Conservation (phyloP, 371 early-diverging fungal species). For the Fennellomyces sp. region DNA sequence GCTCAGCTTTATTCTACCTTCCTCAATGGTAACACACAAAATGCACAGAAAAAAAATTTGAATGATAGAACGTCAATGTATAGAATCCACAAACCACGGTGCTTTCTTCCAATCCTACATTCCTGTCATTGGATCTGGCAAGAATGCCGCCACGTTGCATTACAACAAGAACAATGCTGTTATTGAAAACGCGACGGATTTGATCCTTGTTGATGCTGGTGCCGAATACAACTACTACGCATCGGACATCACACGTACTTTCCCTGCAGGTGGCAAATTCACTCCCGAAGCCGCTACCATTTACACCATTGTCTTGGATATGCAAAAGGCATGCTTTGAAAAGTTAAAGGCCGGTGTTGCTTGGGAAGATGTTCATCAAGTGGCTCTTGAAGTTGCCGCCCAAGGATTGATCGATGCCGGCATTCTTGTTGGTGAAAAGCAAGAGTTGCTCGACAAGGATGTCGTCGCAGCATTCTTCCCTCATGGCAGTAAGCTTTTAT, state of each 20-base stretch:
- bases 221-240: slow-evolving; percentile 84
- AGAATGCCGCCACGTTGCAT: slow-evolving; percentile 83
- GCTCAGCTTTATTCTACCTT: slow-evolving; percentile 77
- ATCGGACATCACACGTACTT: slow-evolving; percentile 89
- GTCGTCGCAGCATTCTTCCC: slow-evolving; percentile 91
- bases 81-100: slow-evolving; percentile 64
- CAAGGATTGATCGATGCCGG: slow-evolving; percentile 80
- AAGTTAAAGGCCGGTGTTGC: slow-evolving; percentile 79
- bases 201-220: slow-evolving; percentile 90
- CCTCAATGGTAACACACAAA: slow-evolving; percentile 50
- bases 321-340: slow-evolving; percentile 75
- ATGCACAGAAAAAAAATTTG: neutral
- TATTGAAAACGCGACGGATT: slow-evolving; percentile 34
- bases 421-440: slow-evolving; percentile 70
- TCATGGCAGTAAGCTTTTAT: slow-evolving; percentile 71
- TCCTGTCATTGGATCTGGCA: slow-evolving; percentile 83
- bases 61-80: neutral
- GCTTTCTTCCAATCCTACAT: slow-evolving; percentile 85
- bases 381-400: slow-evolving; percentile 73
- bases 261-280: slow-evolving; percentile 85
- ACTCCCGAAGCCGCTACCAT: slow-evolving; percentile 73
- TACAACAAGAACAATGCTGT: slow-evolving; percentile 76
- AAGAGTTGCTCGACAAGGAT: slow-evolving; percentile 68
- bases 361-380: slow-evolving; percentile 90
- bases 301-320: slow-evolving; percentile 83